Base-by-base conservation (phyloP, 805 yeast species). In the Lipomyces chichibuensis region DNA sequence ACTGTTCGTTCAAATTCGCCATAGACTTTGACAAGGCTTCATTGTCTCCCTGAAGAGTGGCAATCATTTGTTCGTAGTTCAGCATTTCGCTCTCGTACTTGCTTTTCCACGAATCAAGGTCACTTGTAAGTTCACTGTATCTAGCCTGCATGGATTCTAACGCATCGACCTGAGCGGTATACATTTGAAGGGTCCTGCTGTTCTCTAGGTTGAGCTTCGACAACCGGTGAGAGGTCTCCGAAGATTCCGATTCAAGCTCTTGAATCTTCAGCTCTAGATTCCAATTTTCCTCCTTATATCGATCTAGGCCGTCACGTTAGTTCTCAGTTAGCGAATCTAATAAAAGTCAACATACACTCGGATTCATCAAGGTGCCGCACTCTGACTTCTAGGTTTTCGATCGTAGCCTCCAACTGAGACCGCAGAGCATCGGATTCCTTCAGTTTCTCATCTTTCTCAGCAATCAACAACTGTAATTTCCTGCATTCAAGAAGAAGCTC, bases 261-360 rank as follows among this genome's bases (percentile, higher is more conserved):
- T 79, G 77, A 7, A 79, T 64, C 57, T 76, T 74, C 27, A 75
- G 68, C 60, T 77, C 80, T 43, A 79, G 72, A 53, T 78, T 74
- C 81, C 81, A 79, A 58, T 78, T 76, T 53, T 77, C 80, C 27
- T 77, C 79, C 51, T 75, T 74, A 66, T 70, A 72, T 11, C 72
- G 69, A 43, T 77, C 80, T 61, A 57, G 35, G 17, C 58, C 69
- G 62, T 7, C 65, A 56, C 5, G 64, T 57, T 25, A 70, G 66
- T 39, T 64, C n/a, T 63, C 27, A 37, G 14, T 39, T 43, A 2
- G 62, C 27, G 33, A 46, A 65, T n/a, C 53, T 27, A 25, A 69
- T 69, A 2, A 67, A 63, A 7, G 57, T 43, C 32, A 59, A 46
- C 68, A 25, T 56, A 63, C 73, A 72, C 58, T 75, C 77, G 0